phyloP scores from a whole-genome alignment of 129 eudicot species.

The Saussurea involucrata region DNA sequence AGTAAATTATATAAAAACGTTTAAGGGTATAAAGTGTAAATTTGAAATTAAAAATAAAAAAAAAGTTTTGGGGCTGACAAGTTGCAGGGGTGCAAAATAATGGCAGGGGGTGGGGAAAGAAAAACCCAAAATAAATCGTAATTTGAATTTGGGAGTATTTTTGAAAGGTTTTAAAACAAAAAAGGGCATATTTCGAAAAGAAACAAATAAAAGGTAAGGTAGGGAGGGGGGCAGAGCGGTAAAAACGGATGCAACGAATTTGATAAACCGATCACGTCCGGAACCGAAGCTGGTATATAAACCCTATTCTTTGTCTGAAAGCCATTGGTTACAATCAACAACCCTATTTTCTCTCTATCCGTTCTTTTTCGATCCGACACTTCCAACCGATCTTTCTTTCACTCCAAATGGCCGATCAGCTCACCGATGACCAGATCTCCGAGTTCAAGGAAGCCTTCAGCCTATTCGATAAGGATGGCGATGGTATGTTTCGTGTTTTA shows the following conservation, averaged over 20 bases:
- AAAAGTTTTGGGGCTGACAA: too few relatives aligned
- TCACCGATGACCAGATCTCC: slow-evolving; percentile 43
- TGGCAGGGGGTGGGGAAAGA: too few relatives aligned
- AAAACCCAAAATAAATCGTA: too few relatives aligned
- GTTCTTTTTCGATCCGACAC: neutral
- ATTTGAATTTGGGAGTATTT: too few relatives aligned
- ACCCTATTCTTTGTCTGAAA: slow-evolving; percentile 28
- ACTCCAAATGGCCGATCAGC: slow-evolving; percentile 40
- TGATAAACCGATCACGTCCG: slow-evolving; percentile 44
- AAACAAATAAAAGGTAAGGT: neutral
- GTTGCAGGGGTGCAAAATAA: too few relatives aligned
- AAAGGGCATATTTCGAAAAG: neutral
- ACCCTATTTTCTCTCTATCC: slow-evolving; percentile 18
- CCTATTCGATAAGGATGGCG: slow-evolving; percentile 45
- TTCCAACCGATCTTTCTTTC: neutral
- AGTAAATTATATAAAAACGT: too few relatives aligned
- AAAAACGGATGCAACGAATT: slow-evolving; percentile 32
- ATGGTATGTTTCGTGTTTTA: slow-evolving; percentile 16
- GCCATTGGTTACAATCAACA: neutral
- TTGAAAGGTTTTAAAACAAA: neutral
- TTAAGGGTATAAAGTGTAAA: too few relatives aligned
- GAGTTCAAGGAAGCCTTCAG: slow-evolving; percentile 44
- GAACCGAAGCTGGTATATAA: slow-evolving; percentile 24
- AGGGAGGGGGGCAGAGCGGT: slow-evolving; percentile 41
- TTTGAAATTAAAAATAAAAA: too few relatives aligned